A percentile compares a stretch with the other conserved stretches of the same genome.
These are phyloP conservation scores for Plasmopara viticola DNA, from an alignment of 352 stramenopile genomes.

Conservation along the genomic window DNA sequence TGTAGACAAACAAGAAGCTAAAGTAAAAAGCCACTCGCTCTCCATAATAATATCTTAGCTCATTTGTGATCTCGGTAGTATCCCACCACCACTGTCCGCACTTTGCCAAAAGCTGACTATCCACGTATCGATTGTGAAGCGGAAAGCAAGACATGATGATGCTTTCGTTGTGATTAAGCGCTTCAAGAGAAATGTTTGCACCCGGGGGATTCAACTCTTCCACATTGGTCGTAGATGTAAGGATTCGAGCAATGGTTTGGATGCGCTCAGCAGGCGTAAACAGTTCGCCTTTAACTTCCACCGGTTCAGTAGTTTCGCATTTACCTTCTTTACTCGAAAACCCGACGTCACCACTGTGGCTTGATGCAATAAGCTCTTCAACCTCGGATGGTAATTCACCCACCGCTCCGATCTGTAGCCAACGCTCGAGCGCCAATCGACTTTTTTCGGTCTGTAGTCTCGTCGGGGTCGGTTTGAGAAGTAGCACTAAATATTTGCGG, in stretches of 20 bases:
- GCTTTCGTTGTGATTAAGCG: conserved; percentile 63
- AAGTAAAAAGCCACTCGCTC: conserved; percentile 84
- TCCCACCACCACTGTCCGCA: conserved; percentile 69
- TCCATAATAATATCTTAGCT: conserved; percentile 81
- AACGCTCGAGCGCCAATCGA: conserved; percentile 72
- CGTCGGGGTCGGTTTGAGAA: conserved; percentile 52
- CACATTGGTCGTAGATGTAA: conserved; percentile 65
- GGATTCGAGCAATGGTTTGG: conserved; percentile 83
- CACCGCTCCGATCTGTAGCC: conserved; percentile 80
- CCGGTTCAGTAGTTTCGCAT: conserved; percentile 22
- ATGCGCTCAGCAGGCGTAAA: conserved; percentile 80
- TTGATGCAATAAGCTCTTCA: conserved; percentile 77
- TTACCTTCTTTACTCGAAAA: conserved; percentile 10
- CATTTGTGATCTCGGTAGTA: conserved; percentile 76
- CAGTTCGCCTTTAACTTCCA: conserved; percentile 47
- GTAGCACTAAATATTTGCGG: conserved; percentile 74
- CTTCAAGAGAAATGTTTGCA: conserved; percentile 70
- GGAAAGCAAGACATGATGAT: conserved; percentile 78
- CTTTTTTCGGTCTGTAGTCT: conserved; percentile 77
- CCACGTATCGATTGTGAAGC: conserved; percentile 78
- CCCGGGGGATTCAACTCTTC: conserved; percentile 73
- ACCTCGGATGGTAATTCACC: conserved; percentile 83
- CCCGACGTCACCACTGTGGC: conserved; percentile 50
- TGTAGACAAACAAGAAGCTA: conserved; percentile 82
- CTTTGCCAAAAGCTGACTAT: conserved; percentile 61